Evolutionary conservation across 2,329 filamentous ascomycete species (phyloP).

Genomic region (Aspergillus caelatus): DNA sequence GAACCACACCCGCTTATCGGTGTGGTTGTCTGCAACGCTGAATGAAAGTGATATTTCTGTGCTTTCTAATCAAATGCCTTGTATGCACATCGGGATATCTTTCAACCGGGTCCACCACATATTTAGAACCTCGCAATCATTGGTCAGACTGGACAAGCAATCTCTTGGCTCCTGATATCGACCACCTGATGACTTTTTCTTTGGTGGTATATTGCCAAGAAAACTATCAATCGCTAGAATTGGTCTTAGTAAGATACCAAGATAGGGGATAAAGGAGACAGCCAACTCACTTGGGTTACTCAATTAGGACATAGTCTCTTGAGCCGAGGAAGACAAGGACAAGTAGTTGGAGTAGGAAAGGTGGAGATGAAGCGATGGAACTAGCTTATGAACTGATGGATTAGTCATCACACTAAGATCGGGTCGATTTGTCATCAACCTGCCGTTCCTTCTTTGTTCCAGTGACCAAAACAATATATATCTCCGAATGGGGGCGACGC

Average conservation of each 20-base stretch:
- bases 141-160: neutral
- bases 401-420: neutral
- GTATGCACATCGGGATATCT: slow-evolving; percentile 4
- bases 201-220: neutral
- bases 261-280: neutral
- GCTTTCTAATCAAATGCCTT: slow-evolving; percentile 4
- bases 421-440: neutral
- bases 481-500: too few relatives aligned
- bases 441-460: neutral
- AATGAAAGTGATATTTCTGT: slow-evolving; percentile 2
- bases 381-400: neutral
- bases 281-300: neutral
- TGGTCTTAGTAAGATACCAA: neutral
- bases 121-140: neutral
- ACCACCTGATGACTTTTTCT: neutral
- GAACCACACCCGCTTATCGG: neutral
- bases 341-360: neutral
- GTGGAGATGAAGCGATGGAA: neutral
- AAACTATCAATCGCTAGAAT: neutral
- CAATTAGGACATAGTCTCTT: neutral
- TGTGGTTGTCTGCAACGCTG: neutral
- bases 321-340: neutral
- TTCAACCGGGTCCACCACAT: neutral
- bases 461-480: neutral
- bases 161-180: neutral